Conservation (phyloP, 1,284 basidiomycete species). For the Apiotrichum gracile region DNA sequence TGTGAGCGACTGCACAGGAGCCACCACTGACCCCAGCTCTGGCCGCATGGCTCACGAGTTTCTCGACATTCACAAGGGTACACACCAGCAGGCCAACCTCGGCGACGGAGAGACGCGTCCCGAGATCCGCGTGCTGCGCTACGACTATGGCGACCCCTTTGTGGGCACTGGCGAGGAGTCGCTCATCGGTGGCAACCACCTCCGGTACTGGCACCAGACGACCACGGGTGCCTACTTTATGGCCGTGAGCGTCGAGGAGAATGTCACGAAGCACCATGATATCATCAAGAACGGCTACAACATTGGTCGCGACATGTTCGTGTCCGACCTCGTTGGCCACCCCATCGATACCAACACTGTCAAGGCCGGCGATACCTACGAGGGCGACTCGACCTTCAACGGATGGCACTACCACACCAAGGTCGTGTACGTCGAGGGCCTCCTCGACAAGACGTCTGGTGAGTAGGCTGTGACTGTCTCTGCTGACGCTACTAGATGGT, state of each 20-base stretch:
- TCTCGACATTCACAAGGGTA: conserved; percentile 69
- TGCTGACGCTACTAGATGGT: conserved; percentile 45
- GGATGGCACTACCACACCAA: conserved; percentile 66
- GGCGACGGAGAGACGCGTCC: conserved; percentile 82
- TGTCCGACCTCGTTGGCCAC: conserved; percentile 58
- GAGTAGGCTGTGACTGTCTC: conserved; percentile 3
- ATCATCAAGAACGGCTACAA: conserved; percentile 60
- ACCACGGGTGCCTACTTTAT: conserved; percentile 70
- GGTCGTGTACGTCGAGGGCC: conserved; percentile 61
- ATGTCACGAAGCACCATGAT: conserved; percentile 57
- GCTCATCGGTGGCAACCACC: conserved; percentile 80
- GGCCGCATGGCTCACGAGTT: conserved; percentile 57
- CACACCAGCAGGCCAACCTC: conserved; percentile 67
- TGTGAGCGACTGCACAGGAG: conserved; percentile 47
- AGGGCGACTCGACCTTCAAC: conserved; percentile 3
- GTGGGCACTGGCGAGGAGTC: conserved; percentile 79
- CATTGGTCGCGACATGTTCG: conserved; percentile 64
- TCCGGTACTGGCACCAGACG: conserved; percentile 83
- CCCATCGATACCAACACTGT: conserved; percentile 55
- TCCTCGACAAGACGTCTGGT: conserved; percentile 61
- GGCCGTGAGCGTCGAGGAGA: conserved; percentile 69
- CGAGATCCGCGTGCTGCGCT: conserved; percentile 70
- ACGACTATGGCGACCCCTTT: conserved; percentile 68
- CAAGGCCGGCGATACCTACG: conserved; percentile 21
- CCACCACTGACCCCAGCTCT: conserved; percentile 19